Percentiles rank a stretch among this genome's conserved stretches.
These are phyloP conservation scores for Poronia punctata DNA, from an alignment of 495 filamentous ascomycete genomes.

Conservation along the genomic window DNA sequence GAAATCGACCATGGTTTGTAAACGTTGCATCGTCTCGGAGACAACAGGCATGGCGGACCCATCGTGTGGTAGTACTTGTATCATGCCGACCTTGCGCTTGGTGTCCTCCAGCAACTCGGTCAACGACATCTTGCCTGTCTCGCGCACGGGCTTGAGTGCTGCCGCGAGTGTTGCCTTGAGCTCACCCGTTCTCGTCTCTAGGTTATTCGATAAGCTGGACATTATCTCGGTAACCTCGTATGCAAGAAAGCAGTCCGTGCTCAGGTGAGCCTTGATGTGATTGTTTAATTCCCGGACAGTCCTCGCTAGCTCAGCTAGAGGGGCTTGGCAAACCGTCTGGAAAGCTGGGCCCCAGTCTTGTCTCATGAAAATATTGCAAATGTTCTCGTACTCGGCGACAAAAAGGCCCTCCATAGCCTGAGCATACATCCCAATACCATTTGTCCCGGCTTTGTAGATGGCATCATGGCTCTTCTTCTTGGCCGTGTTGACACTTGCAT, in stretches of 20 bases:
- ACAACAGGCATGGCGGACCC: constrained; percentile 73
- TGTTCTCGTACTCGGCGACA: constrained; percentile 78
- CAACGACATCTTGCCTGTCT: constrained; percentile 84
- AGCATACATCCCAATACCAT: constrained; percentile 85
- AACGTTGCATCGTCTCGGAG: constrained; percentile 75
- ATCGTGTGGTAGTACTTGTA: constrained; percentile 67
- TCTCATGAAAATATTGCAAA: constrained; percentile 73
- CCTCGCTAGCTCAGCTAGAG: constrained; percentile 73
- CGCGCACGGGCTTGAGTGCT: constrained; percentile 78
- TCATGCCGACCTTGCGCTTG: constrained; percentile 53
- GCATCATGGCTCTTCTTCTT: constrained; percentile 72
- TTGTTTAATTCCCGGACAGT: constrained; percentile 84
- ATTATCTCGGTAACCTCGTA: constrained; percentile 96
- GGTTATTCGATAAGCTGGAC: constrained; percentile 64
- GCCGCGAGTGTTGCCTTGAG: constrained; percentile 77
- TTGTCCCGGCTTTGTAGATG: constrained; percentile 84
- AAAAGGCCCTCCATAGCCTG: constrained; percentile 82
- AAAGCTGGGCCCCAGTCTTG: constrained; percentile 76
- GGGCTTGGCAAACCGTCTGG: constrained; percentile 64
- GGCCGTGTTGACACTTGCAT: constrained; percentile 81
- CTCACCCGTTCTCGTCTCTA: constrained; percentile 78
- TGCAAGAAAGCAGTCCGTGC: constrained; percentile 90
- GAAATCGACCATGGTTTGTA: constrained; percentile 82
- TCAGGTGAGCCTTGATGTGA: constrained; percentile 78
- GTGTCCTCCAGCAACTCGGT: constrained; percentile 82